Evolutionary conservation across 2,329 filamentous ascomycete species (phyloP).

Genomic region (Neophaeococcomyces aloes): DNA sequence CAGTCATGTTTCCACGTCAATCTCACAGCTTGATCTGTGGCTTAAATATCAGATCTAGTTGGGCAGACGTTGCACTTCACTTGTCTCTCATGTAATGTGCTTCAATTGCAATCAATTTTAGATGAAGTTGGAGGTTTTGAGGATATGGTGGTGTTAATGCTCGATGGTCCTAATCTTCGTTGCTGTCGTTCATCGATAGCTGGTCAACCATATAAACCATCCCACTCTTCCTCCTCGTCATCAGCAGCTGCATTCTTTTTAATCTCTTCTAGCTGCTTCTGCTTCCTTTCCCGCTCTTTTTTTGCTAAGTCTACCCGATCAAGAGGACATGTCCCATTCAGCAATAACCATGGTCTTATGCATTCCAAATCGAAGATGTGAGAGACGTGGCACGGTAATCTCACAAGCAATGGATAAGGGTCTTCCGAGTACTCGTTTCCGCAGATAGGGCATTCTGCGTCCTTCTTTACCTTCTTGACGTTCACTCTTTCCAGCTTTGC

Average conservation of each 20-base stretch:
- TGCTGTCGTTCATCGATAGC: no score
- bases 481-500: constrained; percentile 21
- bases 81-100: no score
- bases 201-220: constrained; percentile 37
- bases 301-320: constrained; percentile 50
- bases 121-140: no score
- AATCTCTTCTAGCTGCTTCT: constrained; percentile 30
- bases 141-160: no score
- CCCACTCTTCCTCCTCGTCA: constrained; percentile 39
- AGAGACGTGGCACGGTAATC: constrained; percentile 50
- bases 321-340: constrained; percentile 54
- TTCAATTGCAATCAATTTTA: no score
- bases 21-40: no score
- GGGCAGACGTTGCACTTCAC: no score
- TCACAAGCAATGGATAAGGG: constrained; percentile 52
- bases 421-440: constrained; percentile 46
- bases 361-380: constrained; percentile 57
- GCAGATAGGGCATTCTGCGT: constrained; percentile 42
- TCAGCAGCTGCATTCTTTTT: constrained; percentile 24
- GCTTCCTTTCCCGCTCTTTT: constrained; percentile 40
- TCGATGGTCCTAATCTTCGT: no score
- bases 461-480: constrained; percentile 22
- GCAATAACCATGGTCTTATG: constrained; percentile 53
- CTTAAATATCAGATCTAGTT: no score
- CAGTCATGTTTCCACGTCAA: no score